Evolutionary conservation across 805 yeast genomes (phyloP), one percentile per base, ranked within the genome.

Genomic region (Wickerhamiella lipophila): DNA sequence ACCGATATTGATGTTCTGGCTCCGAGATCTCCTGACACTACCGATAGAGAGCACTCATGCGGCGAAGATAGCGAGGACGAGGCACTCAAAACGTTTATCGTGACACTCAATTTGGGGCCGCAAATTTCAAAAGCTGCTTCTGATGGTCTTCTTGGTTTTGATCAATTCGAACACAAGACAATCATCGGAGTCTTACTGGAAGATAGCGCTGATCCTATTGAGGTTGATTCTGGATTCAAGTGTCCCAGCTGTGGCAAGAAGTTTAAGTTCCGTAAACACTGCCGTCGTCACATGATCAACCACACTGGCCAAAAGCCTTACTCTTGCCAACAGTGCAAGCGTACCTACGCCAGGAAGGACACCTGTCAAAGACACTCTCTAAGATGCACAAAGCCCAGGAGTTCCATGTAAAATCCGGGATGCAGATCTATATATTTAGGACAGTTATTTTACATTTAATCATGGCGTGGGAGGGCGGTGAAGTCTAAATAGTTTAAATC

Each of bases 231-330:
- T 16, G 30, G 43, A 7, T 40, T 40, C 21, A 3, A 40, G 23
- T 46, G 49, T 36, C 40, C 32, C 6, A 13, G 22, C 12, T 46
- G 49, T 29, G 16, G 26, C 44, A 32, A 34, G 16, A 30, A 15
- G 21, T 46, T 39, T 34, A 39, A 39, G 22, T 46, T 36, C 13
- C 15, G 25, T 26, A 46, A 46, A 29, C 49, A 46, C 40, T 34
- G 35, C n/a, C 38, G 56, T 50, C 46, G 57, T 12, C 57, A 55
- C 39, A 52, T 54, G 27, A 18, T 49, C 25, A 39, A 40, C 38
- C 57, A 55, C 29, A 40, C 52, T 6, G 53, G 42, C 6, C 48
- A 48, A 25, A 50, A 52, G 46, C 56, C 57, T 7, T 55, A 52
- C 43, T 46, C 39, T 12, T 55, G 57, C 44, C 18, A 49, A 1